These are phyloP conservation scores for Triglochin maritima DNA, from an alignment of 106 monocot species.

Conservation along the genomic window DNA sequence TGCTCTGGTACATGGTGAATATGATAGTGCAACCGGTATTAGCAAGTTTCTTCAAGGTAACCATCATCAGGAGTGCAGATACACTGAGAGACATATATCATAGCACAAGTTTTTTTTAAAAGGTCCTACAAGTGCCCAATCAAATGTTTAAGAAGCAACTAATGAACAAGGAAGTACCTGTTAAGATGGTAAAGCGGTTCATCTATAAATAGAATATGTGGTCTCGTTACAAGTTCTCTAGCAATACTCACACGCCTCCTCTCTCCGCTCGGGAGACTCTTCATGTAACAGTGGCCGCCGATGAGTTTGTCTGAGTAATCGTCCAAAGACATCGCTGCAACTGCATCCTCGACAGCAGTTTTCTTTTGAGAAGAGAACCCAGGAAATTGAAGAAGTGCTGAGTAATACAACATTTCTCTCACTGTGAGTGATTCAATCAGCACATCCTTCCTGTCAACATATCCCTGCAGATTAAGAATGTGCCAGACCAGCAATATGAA, in stretches of 20 bases:
- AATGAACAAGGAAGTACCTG: slow-evolving; percentile 36
- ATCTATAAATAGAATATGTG: slow-evolving; percentile 82
- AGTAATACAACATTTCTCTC: slow-evolving; percentile 77
- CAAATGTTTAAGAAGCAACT: background rate
- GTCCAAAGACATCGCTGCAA: slow-evolving; percentile 81
- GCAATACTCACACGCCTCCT: slow-evolving; percentile 88
- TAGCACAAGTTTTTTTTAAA: background rate
- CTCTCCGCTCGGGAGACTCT: slow-evolving; percentile 72
- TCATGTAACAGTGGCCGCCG: slow-evolving; percentile 75
- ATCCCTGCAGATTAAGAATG: slow-evolving; percentile 46
- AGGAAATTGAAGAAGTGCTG: slow-evolving; percentile 83
- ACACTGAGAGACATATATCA: slow-evolving; percentile 44
- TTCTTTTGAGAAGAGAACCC: slow-evolving; percentile 75
- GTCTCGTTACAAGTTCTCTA: slow-evolving; percentile 85
- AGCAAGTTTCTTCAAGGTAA: slow-evolving; percentile 94
- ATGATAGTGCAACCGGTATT: slow-evolving; percentile 91
- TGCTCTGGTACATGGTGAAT: slow-evolving; percentile 99
- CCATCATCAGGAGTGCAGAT: slow-evolving; percentile 93
- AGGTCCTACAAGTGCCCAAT: background rate
- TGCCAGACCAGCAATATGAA: background rate
- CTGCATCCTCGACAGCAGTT: slow-evolving; percentile 73
- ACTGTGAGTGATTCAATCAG: slow-evolving; percentile 89
- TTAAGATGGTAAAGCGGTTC: slow-evolving; percentile 98
- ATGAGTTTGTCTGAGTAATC: slow-evolving; percentile 80
- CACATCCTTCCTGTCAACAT: slow-evolving; percentile 74